These are phyloP conservation scores for Diaporthe citri DNA, from an alignment of 2,329 filamentous ascomycete species.

Conservation along the genomic window DNA sequence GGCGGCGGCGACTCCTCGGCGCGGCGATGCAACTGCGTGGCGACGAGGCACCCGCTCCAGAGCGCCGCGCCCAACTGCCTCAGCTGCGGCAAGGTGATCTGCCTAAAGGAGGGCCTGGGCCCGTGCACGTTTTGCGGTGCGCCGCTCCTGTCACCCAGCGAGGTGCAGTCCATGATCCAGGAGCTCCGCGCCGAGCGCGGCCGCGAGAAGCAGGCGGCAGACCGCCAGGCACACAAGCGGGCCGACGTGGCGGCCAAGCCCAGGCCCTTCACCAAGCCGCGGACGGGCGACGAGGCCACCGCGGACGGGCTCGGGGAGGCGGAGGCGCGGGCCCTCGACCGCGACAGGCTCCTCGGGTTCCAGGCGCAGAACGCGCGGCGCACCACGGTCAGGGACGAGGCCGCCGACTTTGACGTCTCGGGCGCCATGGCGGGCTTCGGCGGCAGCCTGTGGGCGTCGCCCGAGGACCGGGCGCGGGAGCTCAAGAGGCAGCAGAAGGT, in stretches of 20 bases:
- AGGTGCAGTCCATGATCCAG: constrained; percentile 87
- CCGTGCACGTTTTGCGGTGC: constrained; percentile 92
- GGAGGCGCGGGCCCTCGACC: constrained; percentile 77
- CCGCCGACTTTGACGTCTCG: constrained; percentile 70
- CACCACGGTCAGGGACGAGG: constrained; percentile 89
- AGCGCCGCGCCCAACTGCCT: constrained; percentile 94
- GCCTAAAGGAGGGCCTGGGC: constrained; percentile 91
- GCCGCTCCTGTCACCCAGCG: constrained; percentile 76
- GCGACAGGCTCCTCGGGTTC: constrained; percentile 84
- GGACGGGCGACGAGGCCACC: constrained; percentile 52
- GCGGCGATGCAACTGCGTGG: constrained; percentile 88
- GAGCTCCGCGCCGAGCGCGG: constrained; percentile 88
- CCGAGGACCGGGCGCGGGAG: constrained; percentile 84
- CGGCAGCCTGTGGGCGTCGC: constrained; percentile 84
- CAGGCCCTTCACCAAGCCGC: constrained; percentile 68
- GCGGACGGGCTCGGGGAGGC: constrained; percentile 65
- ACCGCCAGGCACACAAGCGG: constrained; percentile 77
- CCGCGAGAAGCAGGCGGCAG: constrained; percentile 84
- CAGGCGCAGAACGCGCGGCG: constrained; percentile 88
- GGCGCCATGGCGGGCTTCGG: constrained; percentile 57
- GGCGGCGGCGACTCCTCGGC: constrained; percentile 63
- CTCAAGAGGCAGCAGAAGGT: constrained; percentile 88
- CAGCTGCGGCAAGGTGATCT: constrained; percentile 94
- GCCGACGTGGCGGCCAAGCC: constrained; percentile 74
- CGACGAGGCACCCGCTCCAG: constrained; percentile 86